Conservation (phyloP, 192 early-diverging fungal species). For the Coemansia sp. region DNA sequence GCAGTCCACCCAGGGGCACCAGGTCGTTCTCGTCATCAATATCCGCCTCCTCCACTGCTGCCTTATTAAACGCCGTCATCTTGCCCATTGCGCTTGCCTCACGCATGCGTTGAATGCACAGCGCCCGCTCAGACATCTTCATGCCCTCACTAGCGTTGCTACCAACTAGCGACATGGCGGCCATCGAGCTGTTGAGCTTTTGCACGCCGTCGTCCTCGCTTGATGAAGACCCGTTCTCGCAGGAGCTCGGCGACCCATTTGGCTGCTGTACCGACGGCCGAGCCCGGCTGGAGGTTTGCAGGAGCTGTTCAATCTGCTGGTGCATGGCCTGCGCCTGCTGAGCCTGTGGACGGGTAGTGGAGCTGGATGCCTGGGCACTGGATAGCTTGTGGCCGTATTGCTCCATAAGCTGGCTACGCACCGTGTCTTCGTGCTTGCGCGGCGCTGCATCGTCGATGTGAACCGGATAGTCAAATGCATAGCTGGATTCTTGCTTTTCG, state of each 20-base stretch:
- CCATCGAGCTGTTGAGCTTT: constrained; percentile 27
- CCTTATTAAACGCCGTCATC: constrained; percentile 10
- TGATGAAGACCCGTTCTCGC: constrained; percentile 16
- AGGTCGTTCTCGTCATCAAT: constrained; percentile 28
- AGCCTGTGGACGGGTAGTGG: neutral
- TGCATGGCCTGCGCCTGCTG: neutral
- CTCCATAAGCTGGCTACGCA: constrained; percentile 13
- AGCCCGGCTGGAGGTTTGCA: neutral
- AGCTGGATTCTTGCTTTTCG: neutral
- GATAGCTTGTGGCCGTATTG: constrained; percentile 13
- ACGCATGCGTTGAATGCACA: constrained; percentile 37
- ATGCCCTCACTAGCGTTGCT: neutral
- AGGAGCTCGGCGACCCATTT: constrained; percentile 19
- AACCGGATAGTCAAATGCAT: neutral
- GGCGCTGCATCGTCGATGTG: neutral
- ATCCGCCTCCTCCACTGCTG: neutral
- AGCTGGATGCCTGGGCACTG: neutral
- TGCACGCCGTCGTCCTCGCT: constrained; percentile 35
- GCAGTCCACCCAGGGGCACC: constrained; percentile 37
- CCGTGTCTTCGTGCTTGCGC: neutral
- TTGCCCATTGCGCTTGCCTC: constrained; percentile 43
- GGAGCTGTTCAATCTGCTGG: neutral
- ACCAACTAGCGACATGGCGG: constrained; percentile 24
- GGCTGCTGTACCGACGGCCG: neutral
- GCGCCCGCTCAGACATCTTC: constrained; percentile 27